A percentile compares a stretch with the other conserved stretches of the same genome.
These are phyloP conservation scores for Xylariaceae sp. DNA, from an alignment of 2,329 filamentous ascomycete species.

Conservation along the genomic window DNA sequence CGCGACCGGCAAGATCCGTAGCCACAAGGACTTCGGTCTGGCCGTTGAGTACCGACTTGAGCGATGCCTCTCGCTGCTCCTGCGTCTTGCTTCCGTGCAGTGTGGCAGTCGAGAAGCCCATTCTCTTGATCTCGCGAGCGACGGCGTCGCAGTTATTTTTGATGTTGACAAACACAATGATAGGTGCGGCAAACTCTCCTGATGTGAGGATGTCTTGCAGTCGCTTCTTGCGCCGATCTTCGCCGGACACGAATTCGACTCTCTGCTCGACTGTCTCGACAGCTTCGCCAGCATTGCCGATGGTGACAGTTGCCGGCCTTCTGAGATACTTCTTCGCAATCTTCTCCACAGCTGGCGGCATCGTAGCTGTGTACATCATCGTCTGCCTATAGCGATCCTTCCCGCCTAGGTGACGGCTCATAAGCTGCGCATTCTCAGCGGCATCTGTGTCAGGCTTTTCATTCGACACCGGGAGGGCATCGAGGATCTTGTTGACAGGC, in stretches of 20 bases:
- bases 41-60: slow-evolving; percentile 79
- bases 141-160: slow-evolving; percentile 98
- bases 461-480: slow-evolving; percentile 86
- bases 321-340: slow-evolving; percentile 97
- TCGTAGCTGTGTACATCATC: slow-evolving; percentile 99
- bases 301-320: slow-evolving; percentile 88
- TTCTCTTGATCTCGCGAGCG: slow-evolving; percentile 87
- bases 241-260: slow-evolving; percentile 84
- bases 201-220: slow-evolving; percentile 85
- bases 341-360: slow-evolving; percentile 87
- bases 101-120: slow-evolving; percentile 87
- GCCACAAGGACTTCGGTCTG: slow-evolving; percentile 86
- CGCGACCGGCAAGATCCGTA: slow-evolving; percentile 90
- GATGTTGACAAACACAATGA: slow-evolving; percentile 99
- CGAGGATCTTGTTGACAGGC: slow-evolving; percentile 94
- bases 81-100: slow-evolving; percentile 96
- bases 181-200: slow-evolving; percentile 77
- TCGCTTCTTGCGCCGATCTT: slow-evolving; percentile 95
- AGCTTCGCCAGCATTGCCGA: slow-evolving; percentile 91
- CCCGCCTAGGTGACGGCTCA: slow-evolving; percentile 74
- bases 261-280: slow-evolving; percentile 98
- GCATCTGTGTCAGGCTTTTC: slow-evolving; percentile 94
- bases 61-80: slow-evolving; percentile 91
- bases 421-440: slow-evolving; percentile 81
- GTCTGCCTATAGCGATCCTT: slow-evolving; percentile 88